A percentile compares a stretch with the other conserved stretches of the same genome.
These are phyloP conservation scores for Pseudogymnoascus sp. DNA, from an alignment of 2,329 filamentous ascomycete species.

Conservation along the genomic window DNA sequence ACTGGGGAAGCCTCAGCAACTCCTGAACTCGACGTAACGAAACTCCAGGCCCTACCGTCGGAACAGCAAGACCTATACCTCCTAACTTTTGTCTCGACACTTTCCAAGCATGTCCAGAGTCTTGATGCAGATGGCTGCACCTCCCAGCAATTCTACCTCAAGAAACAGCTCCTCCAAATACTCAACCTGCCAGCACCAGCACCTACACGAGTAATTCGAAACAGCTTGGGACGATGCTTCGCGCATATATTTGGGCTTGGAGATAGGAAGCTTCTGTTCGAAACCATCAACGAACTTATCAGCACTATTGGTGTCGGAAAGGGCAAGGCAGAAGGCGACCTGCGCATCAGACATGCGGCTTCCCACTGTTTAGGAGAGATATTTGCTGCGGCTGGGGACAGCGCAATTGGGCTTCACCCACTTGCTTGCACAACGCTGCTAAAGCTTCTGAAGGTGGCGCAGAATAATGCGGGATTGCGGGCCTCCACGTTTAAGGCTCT, in stretches of 20 bases:
- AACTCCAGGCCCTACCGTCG: conserved; percentile 79
- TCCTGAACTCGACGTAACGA: conserved; percentile 79
- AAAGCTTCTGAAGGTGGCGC: conserved; percentile 60
- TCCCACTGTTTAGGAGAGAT: conserved; percentile 80
- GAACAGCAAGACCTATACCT: conserved; percentile 96
- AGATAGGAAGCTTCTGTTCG: conserved; percentile 85
- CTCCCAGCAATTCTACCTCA: conserved; percentile 82
- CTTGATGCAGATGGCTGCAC: conserved; percentile 74
- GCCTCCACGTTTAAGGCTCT: conserved; percentile 69
- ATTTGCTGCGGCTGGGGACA: conserved; percentile 88
- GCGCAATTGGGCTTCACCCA: conserved; percentile 74
- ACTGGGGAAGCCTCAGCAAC: conserved; percentile 39
- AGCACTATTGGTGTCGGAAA: conserved; percentile 66
- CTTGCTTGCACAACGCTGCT: conserved; percentile 64
- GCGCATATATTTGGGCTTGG: conserved; percentile 75
- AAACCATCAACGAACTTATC: conserved; percentile 85
- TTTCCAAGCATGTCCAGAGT: conserved; percentile 69
- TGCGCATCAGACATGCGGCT: conserved; percentile 77
- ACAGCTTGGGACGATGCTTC: conserved; percentile 79
- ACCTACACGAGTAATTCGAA: conserved; percentile 80
- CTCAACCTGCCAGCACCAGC: conserved; percentile 73
- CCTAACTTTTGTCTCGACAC: conserved; percentile 75
- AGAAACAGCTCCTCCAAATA: conserved; percentile 90
- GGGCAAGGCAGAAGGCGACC: conserved; percentile 64
- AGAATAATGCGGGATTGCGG: conserved; percentile 72